These are phyloP conservation scores for Zygoascus biomembranicola DNA, from an alignment of 805 yeast species.

Conservation along the genomic window DNA sequence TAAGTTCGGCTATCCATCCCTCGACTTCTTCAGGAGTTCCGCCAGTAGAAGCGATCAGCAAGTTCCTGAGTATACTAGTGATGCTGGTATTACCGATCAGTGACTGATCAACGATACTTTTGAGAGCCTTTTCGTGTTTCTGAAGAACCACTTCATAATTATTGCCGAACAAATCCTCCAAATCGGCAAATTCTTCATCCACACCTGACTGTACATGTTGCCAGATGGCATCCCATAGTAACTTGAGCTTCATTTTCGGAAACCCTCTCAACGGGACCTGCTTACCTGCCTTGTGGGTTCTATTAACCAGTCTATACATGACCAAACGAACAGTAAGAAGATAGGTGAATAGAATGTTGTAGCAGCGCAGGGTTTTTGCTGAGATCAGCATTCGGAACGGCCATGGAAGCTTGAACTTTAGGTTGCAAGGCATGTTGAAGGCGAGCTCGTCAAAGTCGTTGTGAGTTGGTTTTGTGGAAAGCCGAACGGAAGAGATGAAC, in stretches of 20 bases:
- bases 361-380: constrained; percentile 1
- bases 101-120: background rate
- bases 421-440: constrained; percentile 8
- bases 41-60: background rate
- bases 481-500: background rate
- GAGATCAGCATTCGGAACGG: constrained; percentile 16
- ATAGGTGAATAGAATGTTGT: constrained; percentile 10
- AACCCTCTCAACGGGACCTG: background rate
- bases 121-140: background rate
- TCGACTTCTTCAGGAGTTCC: background rate
- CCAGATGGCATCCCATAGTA: constrained; percentile 2
- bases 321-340: constrained; percentile 6
- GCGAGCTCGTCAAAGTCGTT: constrained; percentile 15
- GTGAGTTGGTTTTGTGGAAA: background rate
- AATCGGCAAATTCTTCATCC: background rate
- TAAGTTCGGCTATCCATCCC: background rate
- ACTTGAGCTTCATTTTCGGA: background rate
- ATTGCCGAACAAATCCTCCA: background rate
- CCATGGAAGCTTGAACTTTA: constrained; percentile 16
- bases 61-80: background rate
- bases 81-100: background rate
- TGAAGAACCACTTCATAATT: background rate
- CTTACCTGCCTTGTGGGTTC: constrained; percentile 5
- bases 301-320: constrained; percentile 1
- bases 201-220: background rate